Base-by-base conservation (phyloP, 1,139 yeast genomes). In the Yamadazyma trypodendri region DNA sequence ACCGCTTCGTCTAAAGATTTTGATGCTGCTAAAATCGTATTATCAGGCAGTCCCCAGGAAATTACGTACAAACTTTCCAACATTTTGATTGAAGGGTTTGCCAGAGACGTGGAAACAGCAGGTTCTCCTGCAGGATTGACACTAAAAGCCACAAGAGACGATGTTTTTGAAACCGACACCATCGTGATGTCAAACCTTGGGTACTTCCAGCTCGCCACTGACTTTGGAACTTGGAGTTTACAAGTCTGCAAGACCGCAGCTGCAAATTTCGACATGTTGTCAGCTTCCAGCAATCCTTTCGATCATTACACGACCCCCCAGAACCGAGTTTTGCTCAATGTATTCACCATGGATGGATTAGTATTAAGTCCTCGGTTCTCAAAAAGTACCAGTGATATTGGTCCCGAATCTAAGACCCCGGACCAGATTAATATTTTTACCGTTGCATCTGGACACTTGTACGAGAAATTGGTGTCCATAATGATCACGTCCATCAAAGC, bases 401-500 rank as follows among this genome's bases (percentile, higher is more conserved):
- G 28, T 5, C 23, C 28, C 20, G 30, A 27, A 11, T 16, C 31
- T 21, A 31, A 30, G 29, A 23, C 12, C 33, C 11, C 24, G 15
- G 24, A 37, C 43, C 30, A 40, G 13, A 76, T 90, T 37, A 87
- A 92, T 56, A 81, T 90, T 27, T 89, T 88, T 58, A 75, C 95
- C 0, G 81, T 88, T 25, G 90, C 96, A 0, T 78, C 89, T 44
- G 95, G 95, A 0, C 84, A 76, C 39, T 59, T 79, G 27, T 87
- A 89, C 54, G 97, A 90, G 54, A 65, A 86, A 40, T 70, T 84
- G 31, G 57, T 84, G 40, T 71, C 81, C 23, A 83, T 84, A 16
- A 89, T 90, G 96, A 80, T 86, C 36, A 77, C 80, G 0, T 82
- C 95, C 3, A 89, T 88, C 1, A 73, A 77, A 68, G 79, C 82